Percentiles rank a stretch among this genome's conserved stretches.
These are phyloP conservation scores for Rhodocollybia butyracea DNA, from an alignment of 768 basidiomycete genomes.

Conservation along the genomic window DNA sequence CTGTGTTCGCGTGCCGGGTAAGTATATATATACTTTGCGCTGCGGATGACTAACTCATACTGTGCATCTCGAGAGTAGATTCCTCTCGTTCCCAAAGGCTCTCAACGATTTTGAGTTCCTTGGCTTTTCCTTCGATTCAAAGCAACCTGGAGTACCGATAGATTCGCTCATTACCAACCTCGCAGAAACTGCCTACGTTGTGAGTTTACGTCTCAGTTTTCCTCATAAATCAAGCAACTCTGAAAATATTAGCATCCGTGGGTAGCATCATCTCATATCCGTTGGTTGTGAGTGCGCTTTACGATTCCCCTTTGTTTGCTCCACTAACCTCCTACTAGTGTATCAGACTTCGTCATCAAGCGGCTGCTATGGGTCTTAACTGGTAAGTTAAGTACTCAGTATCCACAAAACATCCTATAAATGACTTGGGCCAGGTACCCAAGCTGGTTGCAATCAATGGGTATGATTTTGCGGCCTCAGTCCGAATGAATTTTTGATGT, in stretches of 20 bases:
- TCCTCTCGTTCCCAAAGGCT: slow-evolving; percentile 58
- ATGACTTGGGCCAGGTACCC: slow-evolving; percentile 36
- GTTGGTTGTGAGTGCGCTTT: slow-evolving; percentile 52
- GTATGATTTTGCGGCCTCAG: slow-evolving; percentile 20
- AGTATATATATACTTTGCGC: slow-evolving; percentile 5
- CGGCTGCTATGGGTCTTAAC: slow-evolving; percentile 59
- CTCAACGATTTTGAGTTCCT: slow-evolving; percentile 57
- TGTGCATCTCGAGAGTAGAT: slow-evolving; percentile 24
- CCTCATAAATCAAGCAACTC: not conserved
- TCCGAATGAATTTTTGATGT: not conserved
- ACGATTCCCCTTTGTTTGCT: not conserved
- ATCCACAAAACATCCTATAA: slow-evolving; percentile 16
- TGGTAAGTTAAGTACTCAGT: slow-evolving; percentile 28
- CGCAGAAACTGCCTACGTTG: slow-evolving; percentile 50
- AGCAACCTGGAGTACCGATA: slow-evolving; percentile 34
- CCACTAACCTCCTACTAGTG: slow-evolving; percentile 16
- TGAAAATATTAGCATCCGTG: slow-evolving; percentile 45
- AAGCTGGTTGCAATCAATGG: slow-evolving; percentile 63
- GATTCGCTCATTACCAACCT: slow-evolving; percentile 55
- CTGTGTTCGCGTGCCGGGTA: slow-evolving; percentile 52
- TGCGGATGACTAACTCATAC: not conserved
- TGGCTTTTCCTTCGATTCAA: slow-evolving; percentile 42
- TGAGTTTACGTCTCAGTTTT: slow-evolving; percentile 20
- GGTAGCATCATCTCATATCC: slow-evolving; percentile 49
- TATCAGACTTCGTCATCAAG: slow-evolving; percentile 58